phyloP scores from a whole-genome alignment of 2,329 filamentous ascomycete species.

The Pseudocercospora cruenta region DNA sequence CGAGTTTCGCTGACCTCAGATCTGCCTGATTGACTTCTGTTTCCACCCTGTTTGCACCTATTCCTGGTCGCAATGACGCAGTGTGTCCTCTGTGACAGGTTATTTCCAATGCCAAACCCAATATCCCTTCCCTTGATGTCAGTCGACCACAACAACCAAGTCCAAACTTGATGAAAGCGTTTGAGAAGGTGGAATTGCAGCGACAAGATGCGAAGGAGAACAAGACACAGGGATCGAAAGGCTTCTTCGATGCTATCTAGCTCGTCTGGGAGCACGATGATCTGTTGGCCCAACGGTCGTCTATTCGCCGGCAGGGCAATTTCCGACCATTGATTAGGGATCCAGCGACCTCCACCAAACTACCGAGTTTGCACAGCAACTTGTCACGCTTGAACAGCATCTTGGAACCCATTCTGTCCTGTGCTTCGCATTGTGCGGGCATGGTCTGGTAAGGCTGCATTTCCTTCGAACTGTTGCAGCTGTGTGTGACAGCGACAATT shows the following conservation, averaged over 20 bases:
- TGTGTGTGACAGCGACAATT: not conserved
- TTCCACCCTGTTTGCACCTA: not conserved
- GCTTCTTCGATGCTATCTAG: slow-evolving; percentile 6
- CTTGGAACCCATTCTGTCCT: not conserved
- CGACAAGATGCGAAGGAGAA: slow-evolving; percentile 10
- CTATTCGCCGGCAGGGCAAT: slow-evolving; percentile 4
- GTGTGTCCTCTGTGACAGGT: not conserved
- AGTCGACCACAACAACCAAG: not conserved
- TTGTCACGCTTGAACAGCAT: not conserved
- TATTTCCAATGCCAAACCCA: slow-evolving; percentile 3
- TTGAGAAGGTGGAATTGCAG: not conserved
- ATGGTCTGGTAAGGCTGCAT: not conserved
- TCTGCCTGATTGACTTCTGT: slow-evolving; percentile 2
- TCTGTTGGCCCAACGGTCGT: slow-evolving; percentile 1
- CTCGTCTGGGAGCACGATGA: not conserved
- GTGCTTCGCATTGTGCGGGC: not conserved
- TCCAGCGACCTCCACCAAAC: not conserved
- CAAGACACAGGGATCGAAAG: not conserved
- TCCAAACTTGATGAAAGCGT: not conserved
- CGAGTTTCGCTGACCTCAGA: not conserved
- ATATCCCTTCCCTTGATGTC: slow-evolving; percentile 6
- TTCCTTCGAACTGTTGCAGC: not conserved
- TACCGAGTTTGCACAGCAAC: slow-evolving; percentile 4
- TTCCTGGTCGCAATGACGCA: slow-evolving; percentile 9
- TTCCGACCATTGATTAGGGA: slow-evolving; percentile 10